Base-by-base conservation (phyloP, 371 early-diverging fungal species). In the Rozella allomycis region DNA sequence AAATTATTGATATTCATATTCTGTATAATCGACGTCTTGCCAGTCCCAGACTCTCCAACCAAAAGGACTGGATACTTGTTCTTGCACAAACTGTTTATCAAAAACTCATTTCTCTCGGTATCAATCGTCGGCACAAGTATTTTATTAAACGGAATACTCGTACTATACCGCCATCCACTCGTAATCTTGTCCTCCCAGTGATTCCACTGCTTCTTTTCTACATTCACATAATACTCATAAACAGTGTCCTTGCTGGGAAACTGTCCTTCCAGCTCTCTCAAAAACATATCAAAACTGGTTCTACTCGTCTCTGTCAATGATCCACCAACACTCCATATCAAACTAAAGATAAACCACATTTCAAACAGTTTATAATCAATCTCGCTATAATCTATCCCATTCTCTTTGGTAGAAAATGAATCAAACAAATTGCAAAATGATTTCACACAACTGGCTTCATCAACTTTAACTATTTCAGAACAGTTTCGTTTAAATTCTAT, bases 181-280 rank as follows among this genome's bases (percentile, higher is more conserved):
- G 54, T 52, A 13, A 64, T 39, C 30, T 53, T 55, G 25, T 59
- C 58, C 26, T 64, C 65, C 65, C 65, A 64, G 7, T 54, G 41
- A 3, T 31, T 28, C 65, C 65, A 64, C 10, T 32, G 26, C 25
- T 52, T 52, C 32, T 38, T 47, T 20, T 50, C 42, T 39, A 50
- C 49, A 34, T 58, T 53, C 7, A 63, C 58, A 30, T 43, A 48
- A 34, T 64, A 64, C 38, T 65, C 63, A 36, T 47, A 65, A 3
- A 65, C 57, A 3, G 63, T 63, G 40, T 60, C 63, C 38, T 62
- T 62, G 40, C 54, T 55, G 2, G 63, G 60, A 35, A 62, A 65
- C 30, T 60, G 63, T 7, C 60, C 66, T 31, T 63, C 60, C 17
- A 62, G 42, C 32, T 56, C 58, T n/a, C 66, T 46, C 16, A 63